phyloP scores from a whole-genome alignment of 176 grass and related monocot species.

The Musa troglodytarum region DNA sequence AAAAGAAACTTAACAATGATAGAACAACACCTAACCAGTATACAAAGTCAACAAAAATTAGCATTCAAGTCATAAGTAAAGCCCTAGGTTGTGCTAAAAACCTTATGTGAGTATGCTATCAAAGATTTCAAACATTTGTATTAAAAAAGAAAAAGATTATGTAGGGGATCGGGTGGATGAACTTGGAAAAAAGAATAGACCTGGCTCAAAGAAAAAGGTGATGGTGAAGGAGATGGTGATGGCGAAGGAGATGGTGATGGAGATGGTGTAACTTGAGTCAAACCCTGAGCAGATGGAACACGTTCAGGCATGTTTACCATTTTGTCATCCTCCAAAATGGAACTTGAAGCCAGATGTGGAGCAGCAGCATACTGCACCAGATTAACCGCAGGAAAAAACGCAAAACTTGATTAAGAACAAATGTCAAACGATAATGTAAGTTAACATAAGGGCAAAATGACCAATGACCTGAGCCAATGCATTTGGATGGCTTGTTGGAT shows the following conservation, averaged over 20 bases:
- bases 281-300: conserved; percentile 36
- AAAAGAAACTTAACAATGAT: too few species aligned
- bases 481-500: conserved; percentile 49
- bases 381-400: conserved; percentile 20
- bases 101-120: not conserved
- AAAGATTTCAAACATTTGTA: conserved; percentile 3
- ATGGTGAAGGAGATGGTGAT: conserved; percentile 47
- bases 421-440: not conserved
- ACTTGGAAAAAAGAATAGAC: conserved; percentile 24
- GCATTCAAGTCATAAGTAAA: too few species aligned
- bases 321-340: conserved; percentile 83
- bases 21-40: too few species aligned
- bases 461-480: conserved; percentile 56
- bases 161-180: conserved; percentile 10
- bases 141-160: not conserved
- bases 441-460: conserved; percentile 3
- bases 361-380: conserved; percentile 54
- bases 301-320: conserved; percentile 78
- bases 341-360: conserved; percentile 56
- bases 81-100: too few species aligned
- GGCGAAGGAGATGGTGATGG: conserved; percentile 36
- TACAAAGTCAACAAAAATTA: too few species aligned
- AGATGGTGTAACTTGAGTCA: conserved; percentile 39
- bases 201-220: conserved; percentile 84
- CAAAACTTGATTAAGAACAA: conserved; percentile 8